Conservation (phyloP, 768 basidiomycete species). For the Russula earlei region DNA sequence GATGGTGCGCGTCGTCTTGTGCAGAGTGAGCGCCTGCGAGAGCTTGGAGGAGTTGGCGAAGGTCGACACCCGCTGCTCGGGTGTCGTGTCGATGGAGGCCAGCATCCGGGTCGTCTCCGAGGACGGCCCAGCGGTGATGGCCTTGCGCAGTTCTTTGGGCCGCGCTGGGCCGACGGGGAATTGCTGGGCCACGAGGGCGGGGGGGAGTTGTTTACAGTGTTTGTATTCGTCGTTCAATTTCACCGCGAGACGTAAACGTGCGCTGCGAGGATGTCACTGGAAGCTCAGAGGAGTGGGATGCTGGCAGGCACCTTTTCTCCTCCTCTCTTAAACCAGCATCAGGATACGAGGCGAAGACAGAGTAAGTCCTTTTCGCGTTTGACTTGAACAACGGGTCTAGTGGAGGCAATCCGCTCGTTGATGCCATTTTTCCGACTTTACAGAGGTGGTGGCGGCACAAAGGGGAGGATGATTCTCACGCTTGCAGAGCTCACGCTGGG, state of each 20-base stretch:
- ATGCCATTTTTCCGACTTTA: conserved; percentile 23
- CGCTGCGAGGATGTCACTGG: conserved; percentile 30
- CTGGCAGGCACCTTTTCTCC: conserved; percentile 49
- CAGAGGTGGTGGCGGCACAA: background rate
- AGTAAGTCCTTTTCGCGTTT: conserved; percentile 64
- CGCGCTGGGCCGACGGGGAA: conserved; percentile 71
- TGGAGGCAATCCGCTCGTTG: conserved; percentile 43
- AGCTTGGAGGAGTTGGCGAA: conserved; percentile 57
- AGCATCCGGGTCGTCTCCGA: conserved; percentile 48
- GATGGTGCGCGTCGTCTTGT: conserved; percentile 88
- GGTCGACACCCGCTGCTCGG: conserved; percentile 57
- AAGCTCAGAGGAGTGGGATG: background rate
- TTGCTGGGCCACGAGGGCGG: conserved; percentile 73
- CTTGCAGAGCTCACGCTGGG: too few relatives aligned
- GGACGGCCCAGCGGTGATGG: conserved; percentile 65
- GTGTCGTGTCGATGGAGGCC: conserved; percentile 65
- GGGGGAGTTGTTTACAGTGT: conserved; percentile 76
- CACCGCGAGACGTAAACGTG: conserved; percentile 64
- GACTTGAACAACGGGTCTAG: conserved; percentile 54
- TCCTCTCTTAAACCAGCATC: conserved; percentile 56
- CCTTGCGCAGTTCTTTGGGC: conserved; percentile 53
- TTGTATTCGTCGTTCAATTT: conserved; percentile 89
- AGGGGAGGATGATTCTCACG: background rate
- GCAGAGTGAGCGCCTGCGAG: conserved; percentile 82
- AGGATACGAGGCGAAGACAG: conserved; percentile 56